Evolutionary conservation across 129 eudicot genomes (phyloP).

Genomic region (Helianthus annuus): HanXRQr2.0-SUNRISE NC_035449.2:14619813-14620312

Average conservation of each 20-base stretch:
- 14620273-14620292: slow-evolving; percentile 12
- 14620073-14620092: slow-evolving; percentile 9
- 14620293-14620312: slow-evolving; percentile 8
- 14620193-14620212: slow-evolving; percentile 15
- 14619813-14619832: slow-evolving; percentile 52
- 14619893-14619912: slow-evolving; percentile 27
- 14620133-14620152: slow-evolving; percentile 12
- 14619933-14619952: slow-evolving; percentile 7
- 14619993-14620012: neutral
- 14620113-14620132: neutral
- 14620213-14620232: slow-evolving; percentile 13
- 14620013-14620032: neutral
- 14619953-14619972: neutral
- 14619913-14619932: slow-evolving; percentile 9
- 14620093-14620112: neutral
- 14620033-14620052: neutral
- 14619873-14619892: slow-evolving; percentile 87
- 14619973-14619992: slow-evolving; percentile 15
- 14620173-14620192: slow-evolving; percentile 8
- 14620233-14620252: slow-evolving; percentile 9
- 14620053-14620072: neutral
- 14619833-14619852: slow-evolving; percentile 68
- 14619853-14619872: slow-evolving; percentile 71
- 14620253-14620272: slow-evolving; percentile 10
- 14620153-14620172: neutral